Conservation (phyloP, 169 alveolate species). For the Cryptosporidium felis region DNA sequence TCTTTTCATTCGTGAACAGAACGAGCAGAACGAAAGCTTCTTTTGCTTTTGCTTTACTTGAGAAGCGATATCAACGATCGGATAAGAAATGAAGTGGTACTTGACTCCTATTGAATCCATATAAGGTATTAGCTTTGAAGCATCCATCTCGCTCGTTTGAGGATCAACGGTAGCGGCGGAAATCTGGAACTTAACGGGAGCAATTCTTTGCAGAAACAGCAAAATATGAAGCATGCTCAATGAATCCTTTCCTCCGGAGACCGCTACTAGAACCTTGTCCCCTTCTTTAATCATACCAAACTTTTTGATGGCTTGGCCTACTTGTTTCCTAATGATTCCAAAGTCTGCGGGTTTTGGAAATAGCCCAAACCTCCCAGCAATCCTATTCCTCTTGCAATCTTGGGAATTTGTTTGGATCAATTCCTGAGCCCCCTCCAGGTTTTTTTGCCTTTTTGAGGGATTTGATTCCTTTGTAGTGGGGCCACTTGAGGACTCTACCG, state of each 20-base stretch:
- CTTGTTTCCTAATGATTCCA: slow-evolving; percentile 77
- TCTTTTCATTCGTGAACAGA: slow-evolving; percentile 93
- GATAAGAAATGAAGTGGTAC: slow-evolving; percentile 87
- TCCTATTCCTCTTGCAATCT: neutral
- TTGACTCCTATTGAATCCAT: slow-evolving; percentile 83
- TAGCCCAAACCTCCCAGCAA: neutral
- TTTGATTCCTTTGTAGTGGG: too few species aligned
- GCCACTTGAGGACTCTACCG: too few species aligned
- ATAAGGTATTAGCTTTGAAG: slow-evolving; percentile 84
- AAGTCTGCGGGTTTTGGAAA: slow-evolving; percentile 50
- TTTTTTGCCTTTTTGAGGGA: neutral
- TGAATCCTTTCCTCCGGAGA: slow-evolving; percentile 94
- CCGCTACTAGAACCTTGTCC: slow-evolving; percentile 90
- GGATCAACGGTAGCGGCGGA: slow-evolving; percentile 95
- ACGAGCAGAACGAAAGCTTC: slow-evolving; percentile 85
- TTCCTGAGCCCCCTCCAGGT: neutral
- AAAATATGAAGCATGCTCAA: slow-evolving; percentile 88
- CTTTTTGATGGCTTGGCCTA: slow-evolving; percentile 87
- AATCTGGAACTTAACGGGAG: slow-evolving; percentile 84
- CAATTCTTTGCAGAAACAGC: slow-evolving; percentile 78
- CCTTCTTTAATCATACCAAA: slow-evolving; percentile 91
- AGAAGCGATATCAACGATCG: slow-evolving; percentile 89
- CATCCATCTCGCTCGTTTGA: slow-evolving; percentile 89
- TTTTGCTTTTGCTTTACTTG: slow-evolving; percentile 79
- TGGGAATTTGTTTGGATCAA: too few species aligned